Conservation (phyloP, 1,139 yeast species). For the Lizanozyma gosingica region DNA sequence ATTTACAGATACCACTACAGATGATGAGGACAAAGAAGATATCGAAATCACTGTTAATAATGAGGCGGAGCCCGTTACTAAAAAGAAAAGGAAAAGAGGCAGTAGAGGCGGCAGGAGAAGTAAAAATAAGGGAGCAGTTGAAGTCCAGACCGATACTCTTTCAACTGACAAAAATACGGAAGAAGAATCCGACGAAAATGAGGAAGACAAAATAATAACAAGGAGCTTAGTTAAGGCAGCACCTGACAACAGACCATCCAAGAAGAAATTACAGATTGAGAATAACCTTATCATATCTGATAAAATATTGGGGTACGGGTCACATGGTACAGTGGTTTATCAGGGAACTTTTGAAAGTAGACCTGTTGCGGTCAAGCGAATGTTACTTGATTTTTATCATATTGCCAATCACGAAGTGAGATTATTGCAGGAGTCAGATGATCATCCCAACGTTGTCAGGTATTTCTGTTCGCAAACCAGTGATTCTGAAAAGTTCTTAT, state of each 20-base stretch:
- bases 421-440: constrained; percentile 86
- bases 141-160: constrained; percentile 1
- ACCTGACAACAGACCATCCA: constrained; percentile 9
- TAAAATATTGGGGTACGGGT: constrained; percentile 81
- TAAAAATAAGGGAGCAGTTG: constrained; percentile 23
- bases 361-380: constrained; percentile 92
- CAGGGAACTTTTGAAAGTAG: constrained; percentile 85
- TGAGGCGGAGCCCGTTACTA: constrained; percentile 4
- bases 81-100: constrained; percentile 67
- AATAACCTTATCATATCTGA: constrained; percentile 61
- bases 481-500: constrained; percentile 62
- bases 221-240: constrained; percentile 20
- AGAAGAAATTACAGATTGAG: constrained; percentile 32
- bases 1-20: constrained; percentile 5
- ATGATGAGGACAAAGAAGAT: constrained; percentile 10
- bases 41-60: constrained; percentile 1
- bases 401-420: constrained; percentile 93
- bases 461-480: constrained; percentile 88
- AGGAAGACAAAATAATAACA: constrained; percentile 16
- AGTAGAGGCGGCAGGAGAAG: constrained; percentile 72
- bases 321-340: constrained; percentile 93
- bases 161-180: constrained; percentile 9
- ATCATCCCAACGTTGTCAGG: constrained; percentile 89
- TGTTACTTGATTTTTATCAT: constrained; percentile 88
- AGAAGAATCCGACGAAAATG: constrained; percentile 9